Evolutionary conservation across 2,329 filamentous ascomycete genomes (phyloP).

Genomic region (Sphaerulina populicola): DNA sequence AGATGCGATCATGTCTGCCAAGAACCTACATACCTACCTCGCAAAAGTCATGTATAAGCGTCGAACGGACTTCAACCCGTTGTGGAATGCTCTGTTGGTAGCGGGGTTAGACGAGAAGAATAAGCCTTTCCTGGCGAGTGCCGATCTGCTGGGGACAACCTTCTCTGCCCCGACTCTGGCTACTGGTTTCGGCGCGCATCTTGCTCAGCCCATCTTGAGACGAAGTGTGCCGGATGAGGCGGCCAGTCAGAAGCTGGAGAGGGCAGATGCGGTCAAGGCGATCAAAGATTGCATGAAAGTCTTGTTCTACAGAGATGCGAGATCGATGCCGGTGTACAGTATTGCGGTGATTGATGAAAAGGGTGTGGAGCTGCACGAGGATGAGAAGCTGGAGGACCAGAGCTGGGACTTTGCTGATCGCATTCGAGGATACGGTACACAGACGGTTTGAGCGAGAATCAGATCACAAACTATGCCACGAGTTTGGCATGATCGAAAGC

Average conservation of each 20-base stretch:
- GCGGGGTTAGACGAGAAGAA: slow-evolving; percentile 73
- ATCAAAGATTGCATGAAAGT: slow-evolving; percentile 97
- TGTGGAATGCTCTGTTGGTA: slow-evolving; percentile 94
- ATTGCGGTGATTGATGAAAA: slow-evolving; percentile 79
- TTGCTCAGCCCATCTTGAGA: slow-evolving; percentile 87
- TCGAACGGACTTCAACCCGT: slow-evolving; percentile 87
- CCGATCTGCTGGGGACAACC: slow-evolving; percentile 86
- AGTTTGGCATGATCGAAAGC: background rate
- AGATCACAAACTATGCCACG: background rate
- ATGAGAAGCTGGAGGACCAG: slow-evolving; percentile 85
- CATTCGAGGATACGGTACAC: slow-evolving; percentile 90
- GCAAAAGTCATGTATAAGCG: slow-evolving; percentile 93
- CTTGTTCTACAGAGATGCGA: slow-evolving; percentile 90
- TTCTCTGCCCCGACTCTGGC: slow-evolving; percentile 82
- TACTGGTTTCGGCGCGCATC: slow-evolving; percentile 85
- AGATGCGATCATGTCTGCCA: slow-evolving; percentile 59
- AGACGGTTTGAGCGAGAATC: slow-evolving; percentile 38
- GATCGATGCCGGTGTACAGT: slow-evolving; percentile 84
- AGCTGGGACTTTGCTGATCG: slow-evolving; percentile 97
- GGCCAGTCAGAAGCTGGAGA: slow-evolving; percentile 59
- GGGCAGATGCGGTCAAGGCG: slow-evolving; percentile 70
- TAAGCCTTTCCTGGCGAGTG: slow-evolving; percentile 81
- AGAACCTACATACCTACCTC: slow-evolving; percentile 94
- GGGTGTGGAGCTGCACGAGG: slow-evolving; percentile 70
- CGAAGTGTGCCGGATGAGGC: slow-evolving; percentile 76